Percentiles rank a stretch among this genome's conserved stretches.
These are phyloP conservation scores for Tilletia walkeri DNA, from an alignment of 1,284 basidiomycete genomes.

Conservation along the genomic window DNA sequence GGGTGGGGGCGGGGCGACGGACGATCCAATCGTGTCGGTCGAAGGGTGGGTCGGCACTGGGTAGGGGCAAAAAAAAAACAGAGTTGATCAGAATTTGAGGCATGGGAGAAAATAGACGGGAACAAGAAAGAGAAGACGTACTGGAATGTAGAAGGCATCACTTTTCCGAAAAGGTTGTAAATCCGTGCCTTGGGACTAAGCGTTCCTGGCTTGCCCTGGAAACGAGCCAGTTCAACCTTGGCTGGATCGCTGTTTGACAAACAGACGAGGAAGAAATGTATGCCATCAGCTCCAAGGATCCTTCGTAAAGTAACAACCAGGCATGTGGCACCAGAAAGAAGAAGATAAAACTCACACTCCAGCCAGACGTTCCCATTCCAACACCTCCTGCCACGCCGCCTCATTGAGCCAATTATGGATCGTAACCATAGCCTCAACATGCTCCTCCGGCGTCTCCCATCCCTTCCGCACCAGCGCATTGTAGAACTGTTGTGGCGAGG, in stretches of 20 bases:
- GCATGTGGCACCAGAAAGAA: neutral
- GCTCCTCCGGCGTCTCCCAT: slow-evolving; percentile 95
- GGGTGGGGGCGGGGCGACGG: slow-evolving; percentile 61
- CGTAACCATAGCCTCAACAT: slow-evolving; percentile 93
- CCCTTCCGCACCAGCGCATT: slow-evolving; percentile 95
- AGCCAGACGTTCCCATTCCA: slow-evolving; percentile 75
- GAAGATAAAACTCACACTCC: slow-evolving; percentile 20
- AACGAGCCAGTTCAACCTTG: slow-evolving; percentile 69
- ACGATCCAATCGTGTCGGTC: slow-evolving; percentile 99
- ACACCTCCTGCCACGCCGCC: slow-evolving; percentile 89
- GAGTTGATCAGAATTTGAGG: too few species aligned
- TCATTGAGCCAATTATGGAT: slow-evolving; percentile 99
- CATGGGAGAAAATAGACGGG: too few species aligned
- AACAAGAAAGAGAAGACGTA: slow-evolving; percentile 59
- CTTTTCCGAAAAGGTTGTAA: slow-evolving; percentile 77
- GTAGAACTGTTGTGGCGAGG: slow-evolving; percentile 97
- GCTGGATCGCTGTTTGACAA: slow-evolving; percentile 31
- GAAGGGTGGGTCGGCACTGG: slow-evolving; percentile 84
- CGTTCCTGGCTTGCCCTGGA: slow-evolving; percentile 87
- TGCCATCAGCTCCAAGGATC: neutral
- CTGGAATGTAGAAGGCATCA: slow-evolving; percentile 86
- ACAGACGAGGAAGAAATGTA: neutral
- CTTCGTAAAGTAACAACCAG: neutral
- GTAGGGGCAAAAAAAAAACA: neutral
- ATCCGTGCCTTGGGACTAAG: slow-evolving; percentile 76